Base-by-base conservation (phyloP, 2,329 filamentous ascomycete species). In the Tolypocladium guangdongense region DNA sequence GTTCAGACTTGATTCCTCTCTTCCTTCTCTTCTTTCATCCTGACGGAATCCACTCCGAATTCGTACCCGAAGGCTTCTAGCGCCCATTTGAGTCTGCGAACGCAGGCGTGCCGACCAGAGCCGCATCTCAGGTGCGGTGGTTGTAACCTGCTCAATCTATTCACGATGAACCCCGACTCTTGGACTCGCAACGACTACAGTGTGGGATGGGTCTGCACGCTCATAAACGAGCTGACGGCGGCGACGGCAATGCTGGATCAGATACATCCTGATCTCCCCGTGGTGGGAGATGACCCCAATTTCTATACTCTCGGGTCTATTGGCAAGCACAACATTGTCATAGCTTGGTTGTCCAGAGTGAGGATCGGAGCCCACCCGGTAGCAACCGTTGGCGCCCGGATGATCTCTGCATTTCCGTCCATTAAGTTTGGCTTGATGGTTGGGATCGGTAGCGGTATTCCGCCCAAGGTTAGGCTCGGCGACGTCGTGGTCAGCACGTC, bases 381-480 rank as follows among this genome's bases (percentile, higher is more conserved):
- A 12, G 58, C 66, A 16, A 53, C 47, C 0, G 63, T 71, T 1
- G 66, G 64, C 14, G 56, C 52, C 41, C 57, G 66, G 38, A 67
- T 72, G 62, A 38, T 62, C 14, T 52, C 54, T 22, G 64, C 53
- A n/a, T 72, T 73, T 52, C 59, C 63, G 0, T 64, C 65, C 14
- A 57, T 62, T 6, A 37, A 53, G 1, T 36, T 59, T 6, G 48
- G 53, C 2, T 27, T 63, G 2, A 59, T 62, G 55, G 60, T 62
- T 18, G 59, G 61, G 30, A 55, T 62, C 24, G 59, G 58, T 10
- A 57, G 60, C 5, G 59, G 58, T 6, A 56, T 56, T 20, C 60
- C 58, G 6, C 37, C 49, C 1, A 37, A 33, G 18, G 51, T 61
- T 10, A 56, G 56, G 2, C 58, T 62, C 1, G 58, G 60, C 1